Evolutionary conservation across 2,329 filamentous ascomycete species (phyloP).

Genomic region (Penicillium frequentans): DNA sequence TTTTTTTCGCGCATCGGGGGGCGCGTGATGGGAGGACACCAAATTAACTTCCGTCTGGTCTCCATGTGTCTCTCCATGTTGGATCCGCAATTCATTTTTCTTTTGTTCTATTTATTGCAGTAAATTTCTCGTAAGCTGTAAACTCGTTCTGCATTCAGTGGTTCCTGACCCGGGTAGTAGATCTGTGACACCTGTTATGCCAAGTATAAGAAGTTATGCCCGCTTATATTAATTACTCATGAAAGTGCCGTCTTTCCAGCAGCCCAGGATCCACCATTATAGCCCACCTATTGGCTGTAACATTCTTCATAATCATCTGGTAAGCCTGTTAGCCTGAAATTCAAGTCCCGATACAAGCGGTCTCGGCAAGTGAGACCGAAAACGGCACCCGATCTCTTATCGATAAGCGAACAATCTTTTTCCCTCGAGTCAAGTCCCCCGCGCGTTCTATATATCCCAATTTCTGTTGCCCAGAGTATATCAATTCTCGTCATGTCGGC

Average conservation of each 20-base stretch:
- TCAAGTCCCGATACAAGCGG: neutral
- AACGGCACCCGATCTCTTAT: conserved; percentile 34
- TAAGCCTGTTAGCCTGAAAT: neutral
- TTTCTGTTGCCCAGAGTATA: conserved; percentile 5
- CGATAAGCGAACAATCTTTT: conserved; percentile 41
- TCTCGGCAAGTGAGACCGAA: conserved; percentile 25
- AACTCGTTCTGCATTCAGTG: neutral
- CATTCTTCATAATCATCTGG: neutral
- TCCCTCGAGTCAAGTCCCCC: conserved; percentile 17
- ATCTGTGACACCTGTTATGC: neutral
- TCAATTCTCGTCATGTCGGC: conserved; percentile 30
- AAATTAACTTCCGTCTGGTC: conserved; percentile 29
- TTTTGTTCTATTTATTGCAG: conserved; percentile 25
- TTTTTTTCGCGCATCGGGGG: conserved; percentile 34
- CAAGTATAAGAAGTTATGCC: neutral
- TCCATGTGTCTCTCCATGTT: conserved; percentile 27
- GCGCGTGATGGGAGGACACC: conserved; percentile 24
- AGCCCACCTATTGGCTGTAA: neutral
- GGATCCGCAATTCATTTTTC: conserved; percentile 33
- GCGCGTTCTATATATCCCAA: conserved; percentile 7
- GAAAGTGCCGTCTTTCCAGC: neutral
- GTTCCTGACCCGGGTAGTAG: neutral
- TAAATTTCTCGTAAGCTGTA: neutral
- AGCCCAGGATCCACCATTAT: neutral
- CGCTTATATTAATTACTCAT: neutral